Percentiles rank a stretch among this genome's conserved stretches.
These are phyloP conservation scores for Moniliophthora roreri DNA, from an alignment of 1,284 basidiomycete species.

Conservation along the genomic window DNA sequence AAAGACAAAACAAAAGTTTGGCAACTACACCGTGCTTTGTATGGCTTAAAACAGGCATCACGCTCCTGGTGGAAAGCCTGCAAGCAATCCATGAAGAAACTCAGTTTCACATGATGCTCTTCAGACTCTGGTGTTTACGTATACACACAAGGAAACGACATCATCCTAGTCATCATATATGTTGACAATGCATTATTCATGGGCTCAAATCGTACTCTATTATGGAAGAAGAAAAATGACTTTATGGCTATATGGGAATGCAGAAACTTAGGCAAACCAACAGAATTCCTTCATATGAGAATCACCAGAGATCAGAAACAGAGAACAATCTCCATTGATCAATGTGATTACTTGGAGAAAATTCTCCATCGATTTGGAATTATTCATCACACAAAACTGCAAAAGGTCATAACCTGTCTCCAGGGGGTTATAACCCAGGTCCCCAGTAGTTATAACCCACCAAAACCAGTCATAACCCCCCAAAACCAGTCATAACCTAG, in stretches of 20 bases:
- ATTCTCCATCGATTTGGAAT: conserved; percentile 8
- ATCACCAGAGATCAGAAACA: no score
- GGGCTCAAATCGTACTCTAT: conserved; percentile 12
- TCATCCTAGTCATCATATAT: no score
- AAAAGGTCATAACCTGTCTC: no score
- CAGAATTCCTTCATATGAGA: no score
- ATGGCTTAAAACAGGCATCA: conserved; percentile 33
- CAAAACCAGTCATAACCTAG: no score
- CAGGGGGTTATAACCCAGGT: no score
- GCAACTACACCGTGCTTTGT: conserved; percentile 23
- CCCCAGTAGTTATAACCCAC: no score
- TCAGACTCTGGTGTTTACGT: conserved; percentile 26
- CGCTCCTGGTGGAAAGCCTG: conserved; percentile 29
- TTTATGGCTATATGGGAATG: conserved; percentile 27
- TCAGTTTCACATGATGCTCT: conserved; percentile 20
- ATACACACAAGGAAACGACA: no score
- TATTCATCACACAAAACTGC: no score
- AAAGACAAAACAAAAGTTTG: no score
- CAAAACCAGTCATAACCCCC: no score
- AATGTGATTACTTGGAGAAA: conserved; percentile 9
- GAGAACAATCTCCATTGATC: no score
- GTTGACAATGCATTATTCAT: conserved; percentile 20
- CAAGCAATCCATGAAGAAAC: conserved; percentile 18
- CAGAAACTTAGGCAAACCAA: conserved; percentile 22
- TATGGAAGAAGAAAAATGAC: conserved; percentile 12